These are phyloP conservation scores for Beauveria asiatica DNA, from an alignment of 2,329 filamentous ascomycete genomes.

Conservation along the genomic window DNA sequence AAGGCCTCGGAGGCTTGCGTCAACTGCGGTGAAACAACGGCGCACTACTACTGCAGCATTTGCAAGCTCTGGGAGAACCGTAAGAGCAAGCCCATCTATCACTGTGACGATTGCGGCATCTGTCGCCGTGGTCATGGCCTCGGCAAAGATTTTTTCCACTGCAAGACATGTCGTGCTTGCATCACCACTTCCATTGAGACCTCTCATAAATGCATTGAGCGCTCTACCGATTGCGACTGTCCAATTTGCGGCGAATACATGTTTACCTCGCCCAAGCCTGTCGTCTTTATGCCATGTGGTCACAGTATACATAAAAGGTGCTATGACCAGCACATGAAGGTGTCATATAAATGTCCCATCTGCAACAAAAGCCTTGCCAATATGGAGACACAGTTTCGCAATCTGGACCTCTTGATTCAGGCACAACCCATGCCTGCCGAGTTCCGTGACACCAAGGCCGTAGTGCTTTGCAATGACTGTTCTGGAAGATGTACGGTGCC, in stretches of 20 bases:
- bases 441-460: constrained; percentile 68
- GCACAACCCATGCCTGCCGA: constrained; percentile 87
- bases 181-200: constrained; percentile 80
- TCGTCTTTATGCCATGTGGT: constrained; percentile 91
- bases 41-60: constrained; percentile 85
- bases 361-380: constrained; percentile 96
- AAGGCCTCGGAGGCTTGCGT: constrained; percentile 69
- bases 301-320: constrained; percentile 92
- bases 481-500: constrained; percentile 74
- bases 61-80: constrained; percentile 98
- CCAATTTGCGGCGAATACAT: constrained; percentile 96
- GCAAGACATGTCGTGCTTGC: constrained; percentile 94
- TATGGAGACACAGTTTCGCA: constrained; percentile 92
- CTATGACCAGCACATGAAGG: constrained; percentile 78
- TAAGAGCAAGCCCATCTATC: constrained; percentile 83
- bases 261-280: constrained; percentile 80
- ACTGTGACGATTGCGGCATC: constrained; percentile 92
- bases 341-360: constrained; percentile 91
- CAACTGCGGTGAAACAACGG: constrained; percentile 66
- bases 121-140: constrained; percentile 84
- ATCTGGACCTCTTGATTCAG: constrained; percentile 78
- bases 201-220: constrained; percentile 88
- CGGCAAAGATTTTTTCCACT: constrained; percentile 96
- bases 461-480: constrained; percentile 92
- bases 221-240: constrained; percentile 90